Conservation (phyloP, 805 yeast genomes). For the Lipomyces oligophaga region DNA sequence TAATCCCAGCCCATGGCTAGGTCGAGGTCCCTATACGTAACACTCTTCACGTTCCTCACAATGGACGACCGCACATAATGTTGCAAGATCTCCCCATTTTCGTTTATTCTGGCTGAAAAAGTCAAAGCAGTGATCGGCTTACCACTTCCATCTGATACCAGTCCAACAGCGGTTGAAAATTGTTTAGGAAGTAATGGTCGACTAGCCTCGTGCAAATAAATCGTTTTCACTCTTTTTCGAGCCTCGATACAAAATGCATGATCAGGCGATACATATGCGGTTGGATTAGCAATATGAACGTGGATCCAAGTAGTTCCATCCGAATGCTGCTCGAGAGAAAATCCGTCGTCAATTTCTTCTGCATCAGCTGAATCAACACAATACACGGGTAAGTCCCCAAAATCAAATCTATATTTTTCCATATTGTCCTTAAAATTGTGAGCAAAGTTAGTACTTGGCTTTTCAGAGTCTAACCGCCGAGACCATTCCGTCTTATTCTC, state of each 20-base stretch:
- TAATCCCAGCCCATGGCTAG: conserved; percentile 18
- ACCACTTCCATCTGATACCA: conserved; percentile 25
- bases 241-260: conserved; percentile 52
- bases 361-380: conserved; percentile 82
- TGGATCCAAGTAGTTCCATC: conserved; percentile 45
- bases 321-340: conserved; percentile 49
- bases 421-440: conserved; percentile 8
- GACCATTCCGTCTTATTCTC: conserved; percentile 5
- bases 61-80: conserved; percentile 42
- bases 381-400: conserved; percentile 51
- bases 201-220: conserved; percentile 66
- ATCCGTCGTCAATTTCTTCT: conserved; percentile 91
- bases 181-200: conserved; percentile 64
- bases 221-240: conserved; percentile 56
- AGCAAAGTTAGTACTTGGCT: background rate
- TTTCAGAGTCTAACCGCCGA: background rate
- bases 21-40: conserved; percentile 68
- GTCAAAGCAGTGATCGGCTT: conserved; percentile 40
- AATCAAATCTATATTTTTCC: conserved; percentile 20
- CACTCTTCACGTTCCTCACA: conserved; percentile 47
- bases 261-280: conserved; percentile 52
- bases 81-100: conserved; percentile 24
- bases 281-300: conserved; percentile 84
- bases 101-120: conserved; percentile 41
- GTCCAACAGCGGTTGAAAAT: conserved; percentile 7